Conservation (phyloP, 306 rosid genomes). For the Gillenia trifoliata region DNA sequence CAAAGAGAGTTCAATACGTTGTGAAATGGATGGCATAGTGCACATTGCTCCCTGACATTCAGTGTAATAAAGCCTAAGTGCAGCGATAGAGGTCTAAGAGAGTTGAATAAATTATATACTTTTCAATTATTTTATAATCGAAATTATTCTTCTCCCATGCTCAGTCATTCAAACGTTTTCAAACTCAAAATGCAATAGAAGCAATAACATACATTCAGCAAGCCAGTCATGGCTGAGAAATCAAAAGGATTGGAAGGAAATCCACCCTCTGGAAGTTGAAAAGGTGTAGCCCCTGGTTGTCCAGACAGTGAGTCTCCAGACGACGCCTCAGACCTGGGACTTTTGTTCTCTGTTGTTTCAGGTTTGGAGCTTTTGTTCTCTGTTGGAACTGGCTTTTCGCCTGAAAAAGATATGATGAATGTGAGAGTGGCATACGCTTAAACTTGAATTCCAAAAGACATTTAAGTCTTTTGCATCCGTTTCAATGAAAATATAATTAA, state of each 20-base stretch:
- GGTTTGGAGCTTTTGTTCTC: constrained; percentile 46
- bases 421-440: constrained; percentile 15
- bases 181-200: background rate
- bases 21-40: background rate
- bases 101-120: background rate
- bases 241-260: constrained; percentile 74
- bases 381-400: constrained; percentile 47
- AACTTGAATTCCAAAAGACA: background rate
- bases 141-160: background rate
- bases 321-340: constrained; percentile 29
- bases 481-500: background rate
- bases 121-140: background rate
- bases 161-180: background rate
- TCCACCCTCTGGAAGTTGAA: constrained; percentile 52
- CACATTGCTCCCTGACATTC: background rate
- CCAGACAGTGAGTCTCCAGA: constrained; percentile 50
- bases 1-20: background rate
- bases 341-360: constrained; percentile 24
- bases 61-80: background rate
- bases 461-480: background rate
- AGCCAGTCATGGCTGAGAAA: constrained; percentile 87
- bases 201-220: constrained; percentile 69
- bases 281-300: constrained; percentile 36
- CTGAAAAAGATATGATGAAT: constrained; percentile 32
- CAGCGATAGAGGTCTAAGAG: background rate